Evolutionary conservation across 2,329 filamentous ascomycete genomes (phyloP), one percentile per base, ranked within the genome.

Genomic region (Metarhizium sp.): DNA sequence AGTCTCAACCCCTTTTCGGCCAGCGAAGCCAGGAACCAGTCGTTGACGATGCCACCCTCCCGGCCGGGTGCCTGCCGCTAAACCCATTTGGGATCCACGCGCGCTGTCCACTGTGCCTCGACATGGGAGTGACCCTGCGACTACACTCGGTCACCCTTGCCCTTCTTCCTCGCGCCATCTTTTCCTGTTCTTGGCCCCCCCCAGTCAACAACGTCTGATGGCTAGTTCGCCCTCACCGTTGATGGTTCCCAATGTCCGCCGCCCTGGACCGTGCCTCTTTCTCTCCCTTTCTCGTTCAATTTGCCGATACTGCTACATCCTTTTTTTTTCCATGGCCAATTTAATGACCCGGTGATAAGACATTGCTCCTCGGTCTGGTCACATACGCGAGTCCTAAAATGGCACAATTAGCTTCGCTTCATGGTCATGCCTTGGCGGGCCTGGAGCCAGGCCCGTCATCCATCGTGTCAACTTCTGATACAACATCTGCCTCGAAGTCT

Each of bases 401-500:
- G 61, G 59, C 63, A 61, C 61, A 60, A 55, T 52, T 55, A 47
- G 55, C 53, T 58, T 57, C 56, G 42, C 30, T 38, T 50, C 56
- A 46, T 52, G 43, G 48, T 14, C 34, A 47, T 43, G 50, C 40
- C 51, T 40, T 36, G 49, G 47, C 32, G 48, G 49, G 40, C 43
- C 14, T 55, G 32, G 50, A 53, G 47, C 56, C 57, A 32, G n/a
- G 47, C 47, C n/a, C 45, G 43, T 42, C 32, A 51, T 51, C 55
- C 25, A 47, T 58, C 45, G 52, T 57, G 59, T 59, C 55, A 62
- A 62, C 53, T 60, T 66, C 71, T 68, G 71, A 72, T 63, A 70
- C 70, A 62, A 64, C 63, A 50, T 67, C 66, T 69, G 69, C 71
- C 60, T 72, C 70, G 64, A 30, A 11, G 20, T 48, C 25, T 16